A percentile compares a stretch with the other conserved stretches of the same genome.
Conservation (phyloP, 345 rosid species). For the Rhodamnia argentea region DNA sequence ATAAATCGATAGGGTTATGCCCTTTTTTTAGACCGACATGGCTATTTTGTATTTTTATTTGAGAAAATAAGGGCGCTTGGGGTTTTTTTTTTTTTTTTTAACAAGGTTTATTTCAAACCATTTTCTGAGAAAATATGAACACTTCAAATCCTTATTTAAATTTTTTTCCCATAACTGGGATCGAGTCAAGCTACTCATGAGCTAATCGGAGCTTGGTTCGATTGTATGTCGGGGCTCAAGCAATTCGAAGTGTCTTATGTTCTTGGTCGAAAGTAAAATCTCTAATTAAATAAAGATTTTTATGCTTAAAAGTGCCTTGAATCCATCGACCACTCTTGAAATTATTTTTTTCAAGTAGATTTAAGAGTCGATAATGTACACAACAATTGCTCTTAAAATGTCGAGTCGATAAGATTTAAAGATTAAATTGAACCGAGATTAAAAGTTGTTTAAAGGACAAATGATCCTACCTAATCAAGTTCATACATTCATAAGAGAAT, state of each 20-base stretch:
- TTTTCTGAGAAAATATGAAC: too few relatives aligned
- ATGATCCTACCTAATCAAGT: neutral
- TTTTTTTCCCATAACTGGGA: neutral
- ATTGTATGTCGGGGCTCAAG: fast-evolving
- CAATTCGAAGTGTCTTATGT: fast-evolving
- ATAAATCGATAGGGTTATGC: too few relatives aligned
- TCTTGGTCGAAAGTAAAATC: neutral
- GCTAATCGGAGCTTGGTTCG: neutral
- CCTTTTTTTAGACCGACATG: too few relatives aligned
- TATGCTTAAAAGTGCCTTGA: too few relatives aligned
- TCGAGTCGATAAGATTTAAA: too few relatives aligned
- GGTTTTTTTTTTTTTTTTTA: too few relatives aligned
- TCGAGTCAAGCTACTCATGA: fast-evolving
- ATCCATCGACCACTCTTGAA: neutral
- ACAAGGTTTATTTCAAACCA: too few relatives aligned
- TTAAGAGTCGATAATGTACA: fast-evolving
- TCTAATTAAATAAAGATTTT: neutral
- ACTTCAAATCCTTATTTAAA: too few relatives aligned
- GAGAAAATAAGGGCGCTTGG: too few relatives aligned
- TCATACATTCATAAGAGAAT: neutral
- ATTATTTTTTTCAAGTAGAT: neutral
- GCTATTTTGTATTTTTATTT: too few relatives aligned
- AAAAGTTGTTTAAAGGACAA: neutral
- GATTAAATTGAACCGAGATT: neutral
- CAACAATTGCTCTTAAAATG: neutral